Percentiles rank a stretch among this genome's conserved stretches.
These are phyloP conservation scores for Trichoderma sp. DNA, from an alignment of 2,329 filamentous ascomycete genomes.

Conservation along the genomic window DNA sequence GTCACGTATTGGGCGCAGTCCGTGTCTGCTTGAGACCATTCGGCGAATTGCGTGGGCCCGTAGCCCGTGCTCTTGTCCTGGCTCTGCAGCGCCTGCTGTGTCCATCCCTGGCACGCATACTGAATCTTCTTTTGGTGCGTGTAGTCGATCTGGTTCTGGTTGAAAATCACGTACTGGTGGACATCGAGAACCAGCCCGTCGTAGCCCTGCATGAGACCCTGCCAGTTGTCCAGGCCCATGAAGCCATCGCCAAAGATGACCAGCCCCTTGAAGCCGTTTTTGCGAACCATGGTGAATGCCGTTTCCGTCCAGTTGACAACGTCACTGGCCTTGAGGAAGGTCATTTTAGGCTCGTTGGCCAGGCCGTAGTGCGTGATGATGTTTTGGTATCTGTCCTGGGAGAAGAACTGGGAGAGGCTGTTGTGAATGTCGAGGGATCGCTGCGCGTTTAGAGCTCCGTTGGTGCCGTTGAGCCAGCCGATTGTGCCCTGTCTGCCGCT, in stretches of 20 bases:
- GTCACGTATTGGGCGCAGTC: slow-evolving; percentile 87
- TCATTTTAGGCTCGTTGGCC: slow-evolving; percentile 92
- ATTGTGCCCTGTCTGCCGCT: slow-evolving; percentile 80
- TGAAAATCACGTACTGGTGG: slow-evolving; percentile 98
- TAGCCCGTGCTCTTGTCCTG: slow-evolving; percentile 76
- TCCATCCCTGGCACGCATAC: slow-evolving; percentile 88
- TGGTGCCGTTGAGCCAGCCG: slow-evolving; percentile 85
- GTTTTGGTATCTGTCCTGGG: slow-evolving; percentile 88
- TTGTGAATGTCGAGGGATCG: slow-evolving; percentile 85
- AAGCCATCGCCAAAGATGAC: slow-evolving; percentile 94
- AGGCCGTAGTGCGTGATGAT: slow-evolving; percentile 91
- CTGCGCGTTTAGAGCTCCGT: slow-evolving; percentile 74
- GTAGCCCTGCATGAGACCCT: slow-evolving; percentile 72
- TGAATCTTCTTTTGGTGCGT: slow-evolving; percentile 80
- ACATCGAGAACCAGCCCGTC: slow-evolving; percentile 85
- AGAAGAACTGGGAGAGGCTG: slow-evolving; percentile 85
- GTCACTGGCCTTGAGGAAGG: slow-evolving; percentile 59
- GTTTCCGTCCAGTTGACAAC: slow-evolving; percentile 79
- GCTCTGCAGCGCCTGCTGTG: slow-evolving; percentile 69
- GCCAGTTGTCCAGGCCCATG: slow-evolving; percentile 86
- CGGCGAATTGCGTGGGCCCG: slow-evolving; percentile 89
- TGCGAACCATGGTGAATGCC: slow-evolving; percentile 69
- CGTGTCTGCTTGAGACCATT: slow-evolving; percentile 97
- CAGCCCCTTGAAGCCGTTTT: slow-evolving; percentile 69
- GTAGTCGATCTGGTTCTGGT: slow-evolving; percentile 77